These are phyloP conservation scores for Persicaria tinctoria DNA, from an alignment of 148 eudicot species.

Conservation along the genomic window DNA sequence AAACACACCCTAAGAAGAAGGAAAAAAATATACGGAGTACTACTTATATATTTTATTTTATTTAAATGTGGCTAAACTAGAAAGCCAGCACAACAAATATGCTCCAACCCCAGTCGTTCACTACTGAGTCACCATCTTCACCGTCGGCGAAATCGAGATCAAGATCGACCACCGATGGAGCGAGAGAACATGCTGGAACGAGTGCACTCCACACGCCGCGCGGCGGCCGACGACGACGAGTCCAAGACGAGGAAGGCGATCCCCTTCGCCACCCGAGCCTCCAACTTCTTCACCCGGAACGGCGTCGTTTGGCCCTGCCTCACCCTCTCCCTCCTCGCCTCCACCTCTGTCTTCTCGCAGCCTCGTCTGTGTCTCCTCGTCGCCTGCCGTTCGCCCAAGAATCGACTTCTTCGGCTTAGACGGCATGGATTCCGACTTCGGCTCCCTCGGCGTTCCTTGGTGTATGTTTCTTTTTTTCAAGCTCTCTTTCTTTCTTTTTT, in stretches of 20 bases:
- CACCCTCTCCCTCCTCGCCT: constrained; percentile 30
- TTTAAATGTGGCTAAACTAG: too few relatives aligned
- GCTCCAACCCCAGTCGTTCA: neutral
- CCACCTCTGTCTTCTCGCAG: constrained; percentile 33
- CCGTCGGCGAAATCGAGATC: constrained; percentile 9
- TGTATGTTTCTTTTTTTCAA: constrained; percentile 41
- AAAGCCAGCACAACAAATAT: neutral
- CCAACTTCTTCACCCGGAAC: constrained; percentile 51
- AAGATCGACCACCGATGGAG: constrained; percentile 19
- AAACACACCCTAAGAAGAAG: too few relatives aligned
- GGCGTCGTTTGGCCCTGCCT: constrained; percentile 50
- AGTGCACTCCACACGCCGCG: constrained; percentile 47
- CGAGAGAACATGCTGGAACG: constrained; percentile 41
- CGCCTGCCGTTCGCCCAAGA: constrained; percentile 39
- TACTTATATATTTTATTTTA: too few relatives aligned
- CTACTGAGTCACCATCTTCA: neutral
- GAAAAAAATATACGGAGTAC: too few relatives aligned
- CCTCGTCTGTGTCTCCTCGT: constrained; percentile 43
- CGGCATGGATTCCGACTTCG: constrained; percentile 66
- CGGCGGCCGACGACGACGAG: constrained; percentile 38
- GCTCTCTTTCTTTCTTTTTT: neutral
- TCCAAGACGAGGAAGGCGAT: constrained; percentile 62
- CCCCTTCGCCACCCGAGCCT: constrained; percentile 31
- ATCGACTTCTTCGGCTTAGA: constrained; percentile 58
- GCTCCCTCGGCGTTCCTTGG: constrained; percentile 90